Base-by-base conservation (phyloP, 768 basidiomycete genomes). In the Psilocybe sp. region DNA sequence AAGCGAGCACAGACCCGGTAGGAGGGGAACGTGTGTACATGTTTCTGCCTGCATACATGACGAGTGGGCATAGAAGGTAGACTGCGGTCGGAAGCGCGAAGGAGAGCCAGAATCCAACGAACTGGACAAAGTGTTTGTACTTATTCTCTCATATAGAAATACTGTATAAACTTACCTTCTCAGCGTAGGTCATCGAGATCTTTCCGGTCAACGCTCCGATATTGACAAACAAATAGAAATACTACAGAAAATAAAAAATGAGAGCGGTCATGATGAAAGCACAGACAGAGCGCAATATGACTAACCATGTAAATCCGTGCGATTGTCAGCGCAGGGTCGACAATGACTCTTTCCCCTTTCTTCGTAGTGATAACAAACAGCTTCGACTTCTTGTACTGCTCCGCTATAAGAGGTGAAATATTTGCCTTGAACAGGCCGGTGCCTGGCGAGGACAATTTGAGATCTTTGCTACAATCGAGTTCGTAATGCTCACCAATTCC, bases 381-480 rank as follows among this genome's bases (percentile, higher is more conserved):
- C 52, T 72, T 74, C 9, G 76, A 80, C 40, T 74, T 70, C 49
- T 67, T 75, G 59, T 85, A 85, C 59, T 91, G 89, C 62, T 91
- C 89, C 6, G 89, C 89, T 16, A 91, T 75, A 55, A 92, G 71
- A 1, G 89, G 88, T 0, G 83, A 85, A 53, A 91, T 82, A 62
- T 89, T 90, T 1, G 82, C 68, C 67, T 91, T 89, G 78, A 90
- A 87, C 18, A 83, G 69, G 6, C 87, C 87, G 9, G 87, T 78
- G 14, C 87, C 23, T 28, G 23, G 3, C 7, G 23, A 4, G 23
- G 7, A 28, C 7, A 7, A n/a, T n/a, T n/a, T n/a, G n/a, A n/a
- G n/a, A n/a, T n/a, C n/a, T n/a, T n/a, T n/a, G n/a, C n/a, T n/a
- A n/a, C n/a, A n/a, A n/a, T n/a, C n/a, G n/a, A n/a, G n/a, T n/a